phyloP scores from a whole-genome alignment of 306 rosid species.

The Vigna reflexopilosa region DNA sequence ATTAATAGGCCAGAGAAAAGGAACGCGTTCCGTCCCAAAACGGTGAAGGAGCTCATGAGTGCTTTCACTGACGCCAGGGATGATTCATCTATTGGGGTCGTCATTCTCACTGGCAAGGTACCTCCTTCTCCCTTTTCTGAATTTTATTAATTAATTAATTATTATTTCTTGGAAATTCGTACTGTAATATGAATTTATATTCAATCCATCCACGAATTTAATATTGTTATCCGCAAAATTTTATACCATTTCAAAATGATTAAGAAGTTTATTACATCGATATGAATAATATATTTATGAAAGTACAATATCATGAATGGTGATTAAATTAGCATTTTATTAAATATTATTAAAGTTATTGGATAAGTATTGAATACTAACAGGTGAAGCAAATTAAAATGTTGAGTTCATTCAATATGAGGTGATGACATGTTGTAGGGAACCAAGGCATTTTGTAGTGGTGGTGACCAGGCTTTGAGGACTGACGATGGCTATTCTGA shows the following conservation, averaged over 20 bases:
- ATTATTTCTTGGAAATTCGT: not conserved
- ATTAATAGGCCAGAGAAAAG: conserved; percentile 81
- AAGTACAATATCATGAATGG: no score
- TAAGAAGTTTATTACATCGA: no score
- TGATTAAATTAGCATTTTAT: no score
- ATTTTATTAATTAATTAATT: not conserved
- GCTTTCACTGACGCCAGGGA: conserved; percentile 85
- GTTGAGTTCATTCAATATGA: not conserved
- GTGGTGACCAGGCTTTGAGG: conserved; percentile 90
- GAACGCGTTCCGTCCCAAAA: conserved; percentile 84
- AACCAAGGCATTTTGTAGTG: conserved; percentile 86
- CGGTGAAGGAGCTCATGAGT: conserved; percentile 79
- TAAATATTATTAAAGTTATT: no score
- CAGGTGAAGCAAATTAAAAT: not conserved
- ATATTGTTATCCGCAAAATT: no score
- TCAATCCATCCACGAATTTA: no score
- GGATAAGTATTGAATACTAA: no score
- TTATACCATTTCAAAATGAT: no score
- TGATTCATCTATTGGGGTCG: conserved; percentile 77
- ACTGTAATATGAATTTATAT: no score
- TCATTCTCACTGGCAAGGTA: conserved; percentile 86
- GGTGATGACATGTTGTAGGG: conserved; percentile 55
- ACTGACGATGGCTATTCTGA: conserved; percentile 82
- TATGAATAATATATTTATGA: no score
- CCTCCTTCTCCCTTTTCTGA: not conserved